Evolutionary conservation across 257 asterid species (phyloP).

Genomic region (Rehmannia glutinosa): DNA sequence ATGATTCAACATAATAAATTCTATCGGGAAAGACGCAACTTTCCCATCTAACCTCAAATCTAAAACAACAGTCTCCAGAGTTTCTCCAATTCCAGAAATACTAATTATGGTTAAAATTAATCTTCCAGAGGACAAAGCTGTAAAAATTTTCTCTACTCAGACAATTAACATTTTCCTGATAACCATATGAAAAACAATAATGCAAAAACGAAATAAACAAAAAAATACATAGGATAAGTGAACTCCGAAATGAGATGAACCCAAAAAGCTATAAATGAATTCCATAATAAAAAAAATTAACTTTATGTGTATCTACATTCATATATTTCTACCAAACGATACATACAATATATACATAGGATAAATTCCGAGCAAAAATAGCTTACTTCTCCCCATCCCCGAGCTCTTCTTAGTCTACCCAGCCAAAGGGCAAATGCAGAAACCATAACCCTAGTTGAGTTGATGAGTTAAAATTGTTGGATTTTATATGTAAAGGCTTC

Average conservation of each 20-base stretch:
- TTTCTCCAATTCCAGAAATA: too few relatives aligned
- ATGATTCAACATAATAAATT: too few relatives aligned
- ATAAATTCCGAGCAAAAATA: background rate
- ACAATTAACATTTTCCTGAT: background rate
- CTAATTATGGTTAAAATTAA: background rate
- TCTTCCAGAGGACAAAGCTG: background rate
- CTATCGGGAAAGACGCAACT: too few relatives aligned
- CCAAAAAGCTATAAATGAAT: background rate
- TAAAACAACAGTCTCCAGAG: too few relatives aligned
- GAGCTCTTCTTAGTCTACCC: background rate
- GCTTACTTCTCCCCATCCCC: conserved; percentile 25
- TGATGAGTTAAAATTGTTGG: background rate
- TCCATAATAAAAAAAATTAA: background rate
- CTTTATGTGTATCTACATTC: background rate
- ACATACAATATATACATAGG: background rate
- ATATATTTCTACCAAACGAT: background rate
- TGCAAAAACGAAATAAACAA: background rate
- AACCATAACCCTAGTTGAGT: conserved; percentile 2
- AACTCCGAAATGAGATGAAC: background rate
- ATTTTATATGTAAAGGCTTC: background rate
- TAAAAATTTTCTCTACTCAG: background rate
- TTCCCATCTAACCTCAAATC: too few relatives aligned
- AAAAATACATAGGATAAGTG: too few relatives aligned
- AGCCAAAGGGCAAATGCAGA: background rate
- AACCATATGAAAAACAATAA: background rate